Evolutionary conservation across 2,329 filamentous ascomycete genomes (phyloP).

Genomic region (Penicillium concentricum): DNA sequence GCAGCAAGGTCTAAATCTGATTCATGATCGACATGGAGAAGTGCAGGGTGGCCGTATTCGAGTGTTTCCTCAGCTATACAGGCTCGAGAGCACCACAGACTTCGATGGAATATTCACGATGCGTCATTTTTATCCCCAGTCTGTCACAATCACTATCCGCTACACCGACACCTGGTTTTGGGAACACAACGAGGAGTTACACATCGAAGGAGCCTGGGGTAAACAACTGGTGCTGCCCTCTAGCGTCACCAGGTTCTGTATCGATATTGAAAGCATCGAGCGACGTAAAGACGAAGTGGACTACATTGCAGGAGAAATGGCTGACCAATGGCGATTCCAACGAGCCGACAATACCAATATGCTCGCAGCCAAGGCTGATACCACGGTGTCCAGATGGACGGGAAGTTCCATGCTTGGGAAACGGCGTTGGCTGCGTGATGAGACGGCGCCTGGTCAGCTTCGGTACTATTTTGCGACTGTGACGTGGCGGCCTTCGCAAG

Average conservation of each 20-base stretch:
- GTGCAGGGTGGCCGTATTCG: constrained; percentile 36
- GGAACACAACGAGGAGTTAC: constrained; percentile 40
- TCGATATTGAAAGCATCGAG: constrained; percentile 52
- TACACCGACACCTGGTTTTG: constrained; percentile 53
- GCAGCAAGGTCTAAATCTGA: constrained; percentile 15
- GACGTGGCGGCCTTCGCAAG: constrained; percentile 29
- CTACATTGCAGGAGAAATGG: constrained; percentile 42
- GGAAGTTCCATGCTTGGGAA: constrained; percentile 47
- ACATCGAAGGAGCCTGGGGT: constrained; percentile 43
- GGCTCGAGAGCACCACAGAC: constrained; percentile 31
- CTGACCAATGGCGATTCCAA: constrained; percentile 37
- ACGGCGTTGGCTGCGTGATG: constrained; percentile 46
- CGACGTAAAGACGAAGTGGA: constrained; percentile 49
- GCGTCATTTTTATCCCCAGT: constrained; percentile 34
- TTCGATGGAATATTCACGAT: constrained; percentile 29
- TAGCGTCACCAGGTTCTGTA: constrained; percentile 40
- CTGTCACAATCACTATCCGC: constrained; percentile 48
- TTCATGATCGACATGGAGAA: constrained; percentile 22
- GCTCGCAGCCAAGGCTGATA: constrained; percentile 29
- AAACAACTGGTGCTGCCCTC: constrained; percentile 27
- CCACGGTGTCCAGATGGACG: constrained; percentile 42
- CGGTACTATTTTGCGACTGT: constrained; percentile 49
- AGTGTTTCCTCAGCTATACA: constrained; percentile 47
- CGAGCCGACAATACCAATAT: constrained; percentile 35
- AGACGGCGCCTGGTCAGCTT: constrained; percentile 38